Base-by-base conservation (phyloP, 768 basidiomycete species). In the Paxillus rubicundulus region DNA sequence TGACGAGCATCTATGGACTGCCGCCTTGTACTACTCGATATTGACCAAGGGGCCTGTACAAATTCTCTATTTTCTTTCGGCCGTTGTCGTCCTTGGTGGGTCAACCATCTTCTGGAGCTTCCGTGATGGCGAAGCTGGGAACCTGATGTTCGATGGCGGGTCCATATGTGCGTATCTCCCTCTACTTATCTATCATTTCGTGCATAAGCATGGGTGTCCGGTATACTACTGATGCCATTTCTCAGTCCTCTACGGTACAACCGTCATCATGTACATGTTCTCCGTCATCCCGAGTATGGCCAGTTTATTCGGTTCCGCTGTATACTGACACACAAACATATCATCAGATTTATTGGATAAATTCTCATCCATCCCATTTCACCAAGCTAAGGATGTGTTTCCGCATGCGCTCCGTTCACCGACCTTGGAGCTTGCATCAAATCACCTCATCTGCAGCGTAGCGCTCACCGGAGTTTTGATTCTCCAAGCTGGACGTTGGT, bases 121-220 rank as follows among this genome's bases (percentile, higher is more conserved):
- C 55, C 75, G 82, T 32, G 89, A 92, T 55, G 82, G 87, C 8
- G 72, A 82, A 57, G 90, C 90, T 2, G 87, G 84, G 30, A 92
- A 93, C 68, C 75, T 93, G 64, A 92, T 93, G 89, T 93, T 93
- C 60, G 91, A 93, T 62, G 90, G 91, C 21, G 91, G 87, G 46
- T 92, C 89, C 68, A 85, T 92, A 59, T 88, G 91, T 92, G 56
- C 65, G 89, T 24, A 24, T 24, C 24, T 5, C 6, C 24, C 24
- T 24, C 24, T 6, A 24, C 24, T 24, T 4, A 24, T 24, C 24
- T 74, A 4, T 38, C n/a, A 18, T 16, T 14, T 13, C 9, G 12
- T 40, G 32, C 24, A 9, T n/a, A 9, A 27, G 14, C 32, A 33
- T 36, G 9, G 46, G 30, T 42, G 45, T 20, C 45, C 27, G 6